Conservation (phyloP, 202 grass and related monocot genomes). For the Panicum virgatum region DNA sequence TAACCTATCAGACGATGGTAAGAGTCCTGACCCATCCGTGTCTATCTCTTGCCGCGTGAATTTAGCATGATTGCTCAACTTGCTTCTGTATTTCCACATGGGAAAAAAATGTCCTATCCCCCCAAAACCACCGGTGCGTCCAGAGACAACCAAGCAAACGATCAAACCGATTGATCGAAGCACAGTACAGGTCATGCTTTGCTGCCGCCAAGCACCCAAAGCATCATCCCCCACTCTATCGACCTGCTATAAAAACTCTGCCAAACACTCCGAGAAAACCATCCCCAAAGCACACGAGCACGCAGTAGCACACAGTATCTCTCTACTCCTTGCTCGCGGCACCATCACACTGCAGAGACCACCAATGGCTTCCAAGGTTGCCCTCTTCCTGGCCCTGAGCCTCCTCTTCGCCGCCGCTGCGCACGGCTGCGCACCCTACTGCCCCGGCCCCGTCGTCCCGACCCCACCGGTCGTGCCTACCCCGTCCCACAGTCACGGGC, state of each 20-base stretch:
- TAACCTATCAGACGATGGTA: neutral
- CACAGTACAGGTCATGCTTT: neutral
- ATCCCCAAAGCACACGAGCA: slow-evolving; percentile 10
- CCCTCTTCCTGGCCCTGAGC: slow-evolving; percentile 7
- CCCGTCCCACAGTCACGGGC: neutral
- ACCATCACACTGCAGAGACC: neutral
- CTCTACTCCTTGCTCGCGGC: neutral
- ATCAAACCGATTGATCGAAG: neutral
- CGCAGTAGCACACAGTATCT: neutral
- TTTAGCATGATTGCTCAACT: neutral
- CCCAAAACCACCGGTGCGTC: neutral
- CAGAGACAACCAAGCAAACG: neutral
- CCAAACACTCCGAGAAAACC: neutral
- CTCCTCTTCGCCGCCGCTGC: neutral
- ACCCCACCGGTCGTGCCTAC: neutral
- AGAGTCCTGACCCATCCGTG: neutral
- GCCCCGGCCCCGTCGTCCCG: neutral
- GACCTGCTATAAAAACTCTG: neutral
- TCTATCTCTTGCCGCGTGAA: neutral
- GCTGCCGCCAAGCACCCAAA: neutral
- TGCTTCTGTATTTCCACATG: neutral
- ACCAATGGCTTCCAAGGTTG: slow-evolving; percentile 7
- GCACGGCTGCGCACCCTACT: neutral
- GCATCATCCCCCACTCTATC: neutral
- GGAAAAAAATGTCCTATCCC: neutral